Conservation (phyloP, 148 eudicot species). For the Cornus suecica region DNA sequence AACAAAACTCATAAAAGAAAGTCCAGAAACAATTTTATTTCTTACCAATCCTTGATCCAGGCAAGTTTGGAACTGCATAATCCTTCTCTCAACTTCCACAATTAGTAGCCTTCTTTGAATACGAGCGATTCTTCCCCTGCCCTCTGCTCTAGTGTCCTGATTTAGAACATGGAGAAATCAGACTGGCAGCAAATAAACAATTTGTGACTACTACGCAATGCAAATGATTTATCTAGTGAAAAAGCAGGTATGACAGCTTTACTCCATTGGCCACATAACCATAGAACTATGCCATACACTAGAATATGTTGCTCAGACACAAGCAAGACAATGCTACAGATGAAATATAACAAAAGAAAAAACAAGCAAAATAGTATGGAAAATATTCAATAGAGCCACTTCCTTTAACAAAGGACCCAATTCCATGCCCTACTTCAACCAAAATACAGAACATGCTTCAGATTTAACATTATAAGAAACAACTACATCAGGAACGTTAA, state of each 20-base stretch:
- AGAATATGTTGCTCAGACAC: background rate
- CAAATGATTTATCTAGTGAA: slow-evolving; percentile 1
- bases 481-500: background rate
- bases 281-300: background rate
- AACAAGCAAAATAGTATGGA: background rate
- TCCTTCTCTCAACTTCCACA: slow-evolving; percentile 86
- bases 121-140: slow-evolving; percentile 93
- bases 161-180: slow-evolving; percentile 10
- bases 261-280: background rate
- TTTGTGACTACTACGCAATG: background rate
- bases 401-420: background rate
- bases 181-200: background rate
- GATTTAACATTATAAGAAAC: too few species aligned
- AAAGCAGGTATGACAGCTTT: background rate
- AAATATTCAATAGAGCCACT: background rate
- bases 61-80: slow-evolving; percentile 72
- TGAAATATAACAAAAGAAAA: background rate
- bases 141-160: slow-evolving; percentile 91
- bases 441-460: too few species aligned
- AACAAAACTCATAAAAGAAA: background rate
- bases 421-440: too few species aligned
- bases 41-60: slow-evolving; percentile 74
- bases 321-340: background rate
- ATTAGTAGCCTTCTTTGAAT: slow-evolving; percentile 78
- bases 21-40: background rate